Evolutionary conservation across 768 basidiomycete genomes (phyloP), one percentile per base, ranked within the genome.

Genomic region (Mycena capillaripes): DNA sequence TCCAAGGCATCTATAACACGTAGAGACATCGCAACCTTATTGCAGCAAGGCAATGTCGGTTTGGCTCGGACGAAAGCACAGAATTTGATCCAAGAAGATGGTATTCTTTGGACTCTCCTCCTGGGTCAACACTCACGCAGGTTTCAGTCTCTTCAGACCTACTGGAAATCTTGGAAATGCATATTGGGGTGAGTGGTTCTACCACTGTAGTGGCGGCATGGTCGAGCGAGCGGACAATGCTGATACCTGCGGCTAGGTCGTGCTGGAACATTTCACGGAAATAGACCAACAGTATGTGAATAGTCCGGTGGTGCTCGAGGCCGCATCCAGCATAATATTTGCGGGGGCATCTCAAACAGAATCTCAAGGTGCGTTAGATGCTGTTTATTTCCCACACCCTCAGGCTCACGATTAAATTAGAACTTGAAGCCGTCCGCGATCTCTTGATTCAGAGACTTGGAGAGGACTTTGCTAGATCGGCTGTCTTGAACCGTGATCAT

Each of bases 21-120:
- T 75, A 86, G 86, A 73, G 93, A 94, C 78, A 91, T 95, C 69
- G 89, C 92, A 7, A 90, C 88, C 16, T 81, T 92, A 21, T 84
- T 95, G 48, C 86, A 88, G 60, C 89, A 91, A 72, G 87, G 88
- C 44, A 89, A 92, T 64, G 81, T 92, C 62, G 84, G 83, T 19
- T 80, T 93, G 34, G 94, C 94, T 16, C 89, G 93, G 56, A 86
- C 88, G n/a, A 94, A 93, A 82, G 91, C 91, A 2, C 91, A 91
- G 78, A 90, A 87, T 76, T 79, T 92, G 57, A 87, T 93, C 29
- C 83, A 87, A 46, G 91, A 93, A 56, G 93, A 94, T 76, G 82
- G 73, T 74, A 59, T 36, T 62, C 5, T 7, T n/a, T 19, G 14
- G 29, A 36, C 14, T 17, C 21, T 57, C 32, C 36, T 27, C 17